Base-by-base conservation (phyloP, 306 rosid species). In the Trifolium subterraneum region DNA sequence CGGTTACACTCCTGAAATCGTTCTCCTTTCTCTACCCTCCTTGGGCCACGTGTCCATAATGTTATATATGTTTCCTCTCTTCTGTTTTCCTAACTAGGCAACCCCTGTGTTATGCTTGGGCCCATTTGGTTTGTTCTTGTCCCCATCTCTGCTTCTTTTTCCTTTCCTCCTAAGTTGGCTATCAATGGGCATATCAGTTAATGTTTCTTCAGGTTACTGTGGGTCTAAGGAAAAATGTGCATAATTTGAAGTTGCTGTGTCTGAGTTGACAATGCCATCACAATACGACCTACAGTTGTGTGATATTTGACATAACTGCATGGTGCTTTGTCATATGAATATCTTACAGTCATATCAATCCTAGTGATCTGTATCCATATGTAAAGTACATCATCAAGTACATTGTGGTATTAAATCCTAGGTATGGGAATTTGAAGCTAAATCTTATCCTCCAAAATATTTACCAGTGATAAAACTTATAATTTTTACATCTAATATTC, bases 121-220 rank as follows among this genome's bases (percentile, higher is more conserved):
- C 14, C 44, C 44, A 61, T 61, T 61, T 61, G 44, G 35, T 31
- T 41, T 1, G 14, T 8, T 36, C 68, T 36, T 63, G 22, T 10
- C 48, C 45, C 15, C n/a, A 10, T 62, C 23, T 62, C 45, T 1
- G 8, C 25, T 16, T 63, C 48, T 63, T 36, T 63, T 63, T 16
- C 47, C 9, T 63, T 33, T 63, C 27, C n/a, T 63, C 48, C 48
- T 19, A 63, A 35, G 68, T 2, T 36, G 68, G 27, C 48, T 63
- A 10, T 63, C 10, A 60, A 8, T 6, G 66, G 42, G 66, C 13
- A 20, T 60, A 22, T 58, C 54, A 63, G 15, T 55, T 73, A 45
- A 16, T 64, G 60, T 48, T 54, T 55, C 59, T 42, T 19, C 10
- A 16, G 75, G 62, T 75, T 52, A 62, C 64, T 20, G 15, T 55